phyloP scores from a whole-genome alignment of 805 yeast genomes.

The Barnettozyma sucrosica region DNA sequence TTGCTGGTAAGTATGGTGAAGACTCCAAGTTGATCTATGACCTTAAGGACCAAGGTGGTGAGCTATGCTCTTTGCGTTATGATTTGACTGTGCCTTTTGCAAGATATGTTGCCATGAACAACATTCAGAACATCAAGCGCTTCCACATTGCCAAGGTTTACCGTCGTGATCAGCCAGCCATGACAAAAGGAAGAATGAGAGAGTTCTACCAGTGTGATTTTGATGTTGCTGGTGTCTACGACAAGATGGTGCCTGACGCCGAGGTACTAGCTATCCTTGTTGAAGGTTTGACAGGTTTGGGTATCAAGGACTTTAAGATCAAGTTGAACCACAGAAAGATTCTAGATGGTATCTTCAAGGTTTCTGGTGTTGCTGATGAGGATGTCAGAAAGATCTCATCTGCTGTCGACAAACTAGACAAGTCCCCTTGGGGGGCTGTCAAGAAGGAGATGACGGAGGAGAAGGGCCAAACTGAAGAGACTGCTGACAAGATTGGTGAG shows the following conservation, averaged over 20 bases:
- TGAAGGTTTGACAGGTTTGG: constrained; percentile 79
- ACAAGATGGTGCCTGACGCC: constrained; percentile 93
- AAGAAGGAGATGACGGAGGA: constrained; percentile 88
- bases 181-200: constrained; percentile 99
- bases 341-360: constrained; percentile 90
- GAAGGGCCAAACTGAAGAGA: constrained; percentile 84
- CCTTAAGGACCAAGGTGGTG: constrained; percentile 98
- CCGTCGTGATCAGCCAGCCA: constrained; percentile 99
- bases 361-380: constrained; percentile 90
- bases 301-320: constrained; percentile 83
- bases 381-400: constrained; percentile 91
- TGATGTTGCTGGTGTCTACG: constrained; percentile 92
- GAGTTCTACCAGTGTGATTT: constrained; percentile 99
- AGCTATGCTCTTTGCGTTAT: constrained; percentile 87
- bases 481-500: constrained; percentile 89
- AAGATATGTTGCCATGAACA: constrained; percentile 93
- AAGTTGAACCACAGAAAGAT: constrained; percentile 94
- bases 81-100: constrained; percentile 99
- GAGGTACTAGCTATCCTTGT: constrained; percentile 78
- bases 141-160: constrained; percentile 97
- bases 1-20: constrained; percentile 97
- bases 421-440: constrained; percentile 92
- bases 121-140: constrained; percentile 82
- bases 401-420: constrained; percentile 96
- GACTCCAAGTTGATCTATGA: constrained; percentile 95